These are phyloP conservation scores for Boeremia lycopersici DNA, from an alignment of 2,329 filamentous ascomycete species.

Conservation along the genomic window DNA sequence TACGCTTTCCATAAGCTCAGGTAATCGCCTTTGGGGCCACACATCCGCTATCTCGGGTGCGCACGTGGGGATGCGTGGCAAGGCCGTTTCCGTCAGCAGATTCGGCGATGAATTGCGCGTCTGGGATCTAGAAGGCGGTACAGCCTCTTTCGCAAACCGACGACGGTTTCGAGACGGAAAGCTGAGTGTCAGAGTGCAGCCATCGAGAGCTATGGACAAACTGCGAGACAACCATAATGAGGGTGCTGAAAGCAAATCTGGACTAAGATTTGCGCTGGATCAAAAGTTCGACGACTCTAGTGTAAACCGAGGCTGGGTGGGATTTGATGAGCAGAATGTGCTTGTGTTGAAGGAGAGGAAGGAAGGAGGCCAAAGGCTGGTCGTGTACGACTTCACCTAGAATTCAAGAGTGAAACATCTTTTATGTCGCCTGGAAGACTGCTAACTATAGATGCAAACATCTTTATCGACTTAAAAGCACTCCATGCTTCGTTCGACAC, in stretches of 20 bases:
- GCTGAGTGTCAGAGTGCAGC: constrained; percentile 60
- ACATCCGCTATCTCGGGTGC: constrained; percentile 87
- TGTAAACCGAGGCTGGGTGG: constrained; percentile 69
- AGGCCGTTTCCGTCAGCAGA: constrained; percentile 85
- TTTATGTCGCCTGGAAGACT: too few relatives aligned
- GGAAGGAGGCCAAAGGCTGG: constrained; percentile 71
- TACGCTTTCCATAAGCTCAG: constrained; percentile 70
- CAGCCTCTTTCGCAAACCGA: constrained; percentile 52
- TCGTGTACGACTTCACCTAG: constrained; percentile 86
- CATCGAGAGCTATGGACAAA: constrained; percentile 40
- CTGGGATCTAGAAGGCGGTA: constrained; percentile 84
- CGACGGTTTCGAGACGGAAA: constrained; percentile 53
- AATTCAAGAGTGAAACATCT: not conserved
- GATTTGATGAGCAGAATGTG: constrained; percentile 92
- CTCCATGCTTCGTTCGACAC: not conserved
- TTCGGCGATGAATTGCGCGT: constrained; percentile 73
- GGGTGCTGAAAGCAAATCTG: constrained; percentile 35
- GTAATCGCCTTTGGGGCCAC: constrained; percentile 85
- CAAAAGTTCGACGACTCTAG: constrained; percentile 48
- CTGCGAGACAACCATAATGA: constrained; percentile 25
- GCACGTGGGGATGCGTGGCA: constrained; percentile 82
- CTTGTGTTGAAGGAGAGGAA: constrained; percentile 77
- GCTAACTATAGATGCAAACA: too few relatives aligned
- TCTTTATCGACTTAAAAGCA: too few relatives aligned
- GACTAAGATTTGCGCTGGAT: constrained; percentile 44